A percentile compares a stretch with the other conserved stretches of the same genome.
Conservation (phyloP, 164 flowering plant species). For the Platanus orientalis region DNA sequence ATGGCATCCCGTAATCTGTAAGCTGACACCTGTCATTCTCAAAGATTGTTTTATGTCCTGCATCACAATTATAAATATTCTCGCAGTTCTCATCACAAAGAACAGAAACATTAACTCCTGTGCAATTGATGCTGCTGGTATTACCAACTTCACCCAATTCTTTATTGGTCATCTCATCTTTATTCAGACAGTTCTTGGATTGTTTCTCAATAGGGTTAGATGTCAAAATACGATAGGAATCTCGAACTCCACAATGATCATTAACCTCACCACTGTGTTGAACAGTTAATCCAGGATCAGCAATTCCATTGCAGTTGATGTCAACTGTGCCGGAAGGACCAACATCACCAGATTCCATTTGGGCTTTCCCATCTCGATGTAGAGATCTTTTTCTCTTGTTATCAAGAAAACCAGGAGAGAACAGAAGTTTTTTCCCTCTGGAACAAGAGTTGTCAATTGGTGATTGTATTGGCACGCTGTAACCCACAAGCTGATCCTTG, state of each 20-base stretch:
- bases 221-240: neutral
- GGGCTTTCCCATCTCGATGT: neutral
- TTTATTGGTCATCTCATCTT: neutral
- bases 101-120: conserved; percentile 1
- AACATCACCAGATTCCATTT: neutral
- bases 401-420: neutral
- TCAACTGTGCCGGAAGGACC: neutral
- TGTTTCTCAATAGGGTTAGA: neutral
- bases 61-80: neutral
- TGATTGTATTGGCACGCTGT: neutral
- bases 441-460: too few species aligned
- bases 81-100: neutral
- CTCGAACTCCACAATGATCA: conserved; percentile 2
- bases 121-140: neutral
- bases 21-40: neutral
- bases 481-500: neutral
- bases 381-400: neutral
- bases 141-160: conserved; percentile 4
- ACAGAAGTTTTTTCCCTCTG: too few species aligned
- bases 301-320: neutral
- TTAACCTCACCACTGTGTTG: neutral
- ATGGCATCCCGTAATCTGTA: neutral
- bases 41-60: neutral
- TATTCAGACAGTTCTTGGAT: neutral
- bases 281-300: conserved; percentile 1